Evolutionary conservation across 768 basidiomycete species (phyloP).

Genomic region (Termitomyces heimii): DNA sequence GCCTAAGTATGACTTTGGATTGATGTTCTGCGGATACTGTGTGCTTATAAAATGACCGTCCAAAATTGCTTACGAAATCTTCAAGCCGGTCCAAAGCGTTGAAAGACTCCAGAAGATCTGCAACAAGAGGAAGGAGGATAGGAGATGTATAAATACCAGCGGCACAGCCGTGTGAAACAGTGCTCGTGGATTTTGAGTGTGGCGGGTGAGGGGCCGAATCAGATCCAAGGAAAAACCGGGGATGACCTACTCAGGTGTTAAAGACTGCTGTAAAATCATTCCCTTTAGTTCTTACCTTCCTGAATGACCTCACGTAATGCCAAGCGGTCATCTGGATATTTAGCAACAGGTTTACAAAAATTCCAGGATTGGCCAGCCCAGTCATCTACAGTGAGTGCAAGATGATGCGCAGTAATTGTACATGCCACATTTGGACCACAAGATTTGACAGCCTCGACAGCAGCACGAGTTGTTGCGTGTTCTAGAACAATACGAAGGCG

Average conservation of each 20-base stretch:
- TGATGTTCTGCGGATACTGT: slow-evolving; percentile 22
- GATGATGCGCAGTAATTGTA: slow-evolving; percentile 96
- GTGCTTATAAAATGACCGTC: slow-evolving; percentile 72
- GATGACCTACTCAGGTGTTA: slow-evolving; percentile 52
- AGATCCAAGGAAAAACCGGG: slow-evolving; percentile 94
- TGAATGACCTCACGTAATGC: slow-evolving; percentile 74
- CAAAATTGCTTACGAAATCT: slow-evolving; percentile 73
- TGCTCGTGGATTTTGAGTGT: slow-evolving; percentile 59
- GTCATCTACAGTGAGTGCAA: slow-evolving; percentile 90
- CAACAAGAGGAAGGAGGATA: slow-evolving; percentile 84
- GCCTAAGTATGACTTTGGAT: slow-evolving; percentile 37
- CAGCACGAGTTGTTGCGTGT: slow-evolving; percentile 91
- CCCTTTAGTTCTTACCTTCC: slow-evolving; percentile 45
- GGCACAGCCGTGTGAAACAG: slow-evolving; percentile 72
- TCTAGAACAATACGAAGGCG: slow-evolving; percentile 91
- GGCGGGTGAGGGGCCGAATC: slow-evolving; percentile 93
- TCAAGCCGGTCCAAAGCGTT: slow-evolving; percentile 79
- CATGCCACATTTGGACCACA: slow-evolving; percentile 85
- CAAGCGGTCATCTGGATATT: slow-evolving; percentile 86
- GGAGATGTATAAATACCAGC: slow-evolving; percentile 96
- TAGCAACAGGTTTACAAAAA: slow-evolving; percentile 98
- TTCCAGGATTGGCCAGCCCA: slow-evolving; percentile 95
- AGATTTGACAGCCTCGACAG: slow-evolving; percentile 79
- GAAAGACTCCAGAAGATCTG: slow-evolving; percentile 83
- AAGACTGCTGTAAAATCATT: not conserved